Conservation (phyloP, 140 eudicot species). For the Anethum foeniculum region DNA sequence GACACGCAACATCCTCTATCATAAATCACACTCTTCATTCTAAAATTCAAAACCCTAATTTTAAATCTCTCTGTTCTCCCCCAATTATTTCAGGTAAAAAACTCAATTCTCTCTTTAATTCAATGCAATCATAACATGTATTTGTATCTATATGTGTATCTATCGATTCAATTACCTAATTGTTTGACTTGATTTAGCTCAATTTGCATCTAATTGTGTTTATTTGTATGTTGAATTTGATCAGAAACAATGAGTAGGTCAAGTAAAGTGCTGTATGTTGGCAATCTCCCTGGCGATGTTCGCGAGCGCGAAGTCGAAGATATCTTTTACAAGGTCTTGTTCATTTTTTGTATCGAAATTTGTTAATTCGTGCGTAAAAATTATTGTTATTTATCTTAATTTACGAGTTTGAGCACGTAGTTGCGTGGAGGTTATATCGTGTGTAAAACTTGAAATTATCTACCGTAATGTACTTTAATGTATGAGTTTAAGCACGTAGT, state of each 20-base stretch:
- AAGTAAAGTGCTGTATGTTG: conserved; percentile 74
- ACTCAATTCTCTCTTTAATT: background rate
- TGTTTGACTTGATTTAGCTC: background rate
- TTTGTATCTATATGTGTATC: background rate
- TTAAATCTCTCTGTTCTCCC: background rate
- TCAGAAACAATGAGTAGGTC: conserved; percentile 74
- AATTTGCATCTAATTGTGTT: background rate
- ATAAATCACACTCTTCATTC: background rate
- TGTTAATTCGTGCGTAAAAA: too few relatives aligned
- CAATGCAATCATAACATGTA: background rate
- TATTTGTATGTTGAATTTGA: background rate
- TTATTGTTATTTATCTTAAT: too few relatives aligned
- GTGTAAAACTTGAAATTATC: too few relatives aligned
- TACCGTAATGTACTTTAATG: too few relatives aligned
- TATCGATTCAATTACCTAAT: background rate
- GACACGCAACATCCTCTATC: background rate
- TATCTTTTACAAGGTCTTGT: conserved; percentile 71
- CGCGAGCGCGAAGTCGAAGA: conserved; percentile 96
- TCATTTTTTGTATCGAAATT: background rate
- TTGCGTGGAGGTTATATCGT: too few relatives aligned
- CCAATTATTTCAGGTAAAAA: background rate
- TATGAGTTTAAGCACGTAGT: background rate
- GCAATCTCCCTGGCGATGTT: conserved; percentile 92
- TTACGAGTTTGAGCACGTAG: background rate
- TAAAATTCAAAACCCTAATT: background rate